Base-by-base conservation (phyloP, 495 filamentous ascomycete species). In the Aspergillus bridgeri region DNA sequence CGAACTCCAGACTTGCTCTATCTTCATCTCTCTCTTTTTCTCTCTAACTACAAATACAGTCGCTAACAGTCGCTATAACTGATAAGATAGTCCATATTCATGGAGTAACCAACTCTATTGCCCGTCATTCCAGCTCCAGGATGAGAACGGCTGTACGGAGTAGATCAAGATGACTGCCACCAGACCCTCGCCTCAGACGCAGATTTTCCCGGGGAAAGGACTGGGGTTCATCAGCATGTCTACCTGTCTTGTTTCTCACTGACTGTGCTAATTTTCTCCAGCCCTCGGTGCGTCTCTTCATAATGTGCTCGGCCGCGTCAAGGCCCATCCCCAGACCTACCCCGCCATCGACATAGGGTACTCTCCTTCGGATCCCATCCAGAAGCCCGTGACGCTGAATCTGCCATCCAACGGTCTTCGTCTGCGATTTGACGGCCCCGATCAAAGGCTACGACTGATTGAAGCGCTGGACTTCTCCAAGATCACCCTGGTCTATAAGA, bases 401-500 rank as follows among this genome's bases (percentile, higher is more conserved):
- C 83, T 97, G 11, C 89, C 91, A 9, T 79, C 81, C 6, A 97
- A 97, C 71, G 94, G 94, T 19, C 63, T 98, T 23, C 89, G 93
- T 13, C 74, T 98, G 49, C 90, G 89, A 23, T 98, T 98, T 64
- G 94, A 98, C 66, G 94, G 93, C 0, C 86, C 91, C 3, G 91
- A 96, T 64, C 94, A 98, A 73, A 83, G 92, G 44, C 77, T 98
- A 17, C 88, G 94, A 1, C 71, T 98, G 50, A 90, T 98, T 65
- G 94, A 98, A 70, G 81, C 97, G 19, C 72, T 90, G 20, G 91
- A 98, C 67, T 98, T 98, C 60, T 84, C 87, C n/a, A 93, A 91
- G 68, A 89, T 83, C 38, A 81, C 83, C 29, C 81, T 97, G 44
- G 83, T 84, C 27, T 90, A 97, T 72, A 93, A 96, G 69, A 85